These are phyloP conservation scores for Mycena kentingensis DNA, from an alignment of 768 basidiomycete genomes.

Conservation along the genomic window DNA sequence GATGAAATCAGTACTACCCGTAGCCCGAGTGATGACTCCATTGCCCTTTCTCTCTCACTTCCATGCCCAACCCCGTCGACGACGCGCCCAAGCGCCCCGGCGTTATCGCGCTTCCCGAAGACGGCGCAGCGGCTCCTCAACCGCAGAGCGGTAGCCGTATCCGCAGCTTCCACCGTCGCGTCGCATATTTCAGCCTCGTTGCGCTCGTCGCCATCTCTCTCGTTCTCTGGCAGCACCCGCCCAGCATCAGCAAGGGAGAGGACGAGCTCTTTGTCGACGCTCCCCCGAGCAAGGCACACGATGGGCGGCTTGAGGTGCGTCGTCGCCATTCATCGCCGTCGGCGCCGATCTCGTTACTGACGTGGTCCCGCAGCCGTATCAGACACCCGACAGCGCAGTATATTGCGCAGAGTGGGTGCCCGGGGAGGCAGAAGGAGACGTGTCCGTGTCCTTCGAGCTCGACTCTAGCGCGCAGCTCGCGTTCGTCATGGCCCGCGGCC, in stretches of 20 bases:
- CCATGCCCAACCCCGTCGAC: slow-evolving; percentile 15
- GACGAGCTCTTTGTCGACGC: neutral
- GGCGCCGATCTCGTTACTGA: neutral
- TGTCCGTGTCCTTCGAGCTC: slow-evolving; percentile 7
- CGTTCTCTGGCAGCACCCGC: neutral
- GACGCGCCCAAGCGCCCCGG: neutral
- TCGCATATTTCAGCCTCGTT: neutral
- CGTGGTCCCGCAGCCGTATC: slow-evolving; percentile 2
- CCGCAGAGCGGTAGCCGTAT: neutral
- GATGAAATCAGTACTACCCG: too few species aligned
- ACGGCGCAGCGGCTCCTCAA: neutral
- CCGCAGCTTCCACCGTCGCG: slow-evolving; percentile 3
- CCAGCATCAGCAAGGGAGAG: neutral
- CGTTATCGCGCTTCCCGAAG: slow-evolving; percentile 5
- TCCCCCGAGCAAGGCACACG: neutral
- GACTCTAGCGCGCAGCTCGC: slow-evolving; percentile 1
- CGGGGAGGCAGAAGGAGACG: neutral
- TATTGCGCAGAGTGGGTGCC: slow-evolving; percentile 10
- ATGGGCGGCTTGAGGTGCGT: slow-evolving; percentile 11
- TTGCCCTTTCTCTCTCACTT: too few species aligned
- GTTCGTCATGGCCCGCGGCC: slow-evolving; percentile 13
- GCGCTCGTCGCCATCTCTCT: neutral
- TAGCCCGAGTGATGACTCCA: too few species aligned
- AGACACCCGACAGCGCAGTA: slow-evolving; percentile 4
- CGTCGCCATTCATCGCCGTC: neutral